Evolutionary conservation across 768 basidiomycete species (phyloP).

Genomic region (Suillus sp.): DNA sequence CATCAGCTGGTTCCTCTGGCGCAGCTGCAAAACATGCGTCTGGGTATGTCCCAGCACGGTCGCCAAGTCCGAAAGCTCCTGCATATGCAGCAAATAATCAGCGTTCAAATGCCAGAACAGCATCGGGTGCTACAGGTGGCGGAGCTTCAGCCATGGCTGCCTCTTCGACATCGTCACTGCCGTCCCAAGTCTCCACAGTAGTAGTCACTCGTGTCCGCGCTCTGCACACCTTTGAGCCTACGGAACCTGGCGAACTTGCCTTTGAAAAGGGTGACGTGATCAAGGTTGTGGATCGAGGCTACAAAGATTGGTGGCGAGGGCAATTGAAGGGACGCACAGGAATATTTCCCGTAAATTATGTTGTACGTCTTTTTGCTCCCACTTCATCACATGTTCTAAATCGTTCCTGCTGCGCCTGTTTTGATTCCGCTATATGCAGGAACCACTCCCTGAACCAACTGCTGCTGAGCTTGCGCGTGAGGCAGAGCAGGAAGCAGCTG

Average conservation of each 20-base stretch:
- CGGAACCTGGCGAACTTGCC: constrained; percentile 85
- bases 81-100: constrained; percentile 12
- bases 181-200: constrained; percentile 24
- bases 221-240: constrained; percentile 84
- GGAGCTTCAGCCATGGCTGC: constrained; percentile 18
- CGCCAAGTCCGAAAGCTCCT: constrained; percentile 22
- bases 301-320: constrained; percentile 97
- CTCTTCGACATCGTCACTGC: constrained; percentile 32
- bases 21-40: constrained; percentile 23
- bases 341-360: constrained; percentile 97
- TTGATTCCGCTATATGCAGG: constrained; percentile 42
- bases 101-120: constrained; percentile 39
- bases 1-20: constrained; percentile 39
- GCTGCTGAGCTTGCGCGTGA: constrained; percentile 75
- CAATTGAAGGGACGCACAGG: constrained; percentile 88
- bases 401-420: neutral
- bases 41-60: constrained; percentile 21
- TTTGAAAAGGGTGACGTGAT: constrained; percentile 94
- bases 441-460: constrained; percentile 84
- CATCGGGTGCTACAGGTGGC: constrained; percentile 47
- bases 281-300: constrained; percentile 91
- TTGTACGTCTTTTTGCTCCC: constrained; percentile 51
- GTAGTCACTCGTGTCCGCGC: constrained; percentile 86
- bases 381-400: neutral
- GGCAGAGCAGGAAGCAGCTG: constrained; percentile 82